Conservation (phyloP, 495 filamentous ascomycete genomes). For the Neurospora terricola region DNA sequence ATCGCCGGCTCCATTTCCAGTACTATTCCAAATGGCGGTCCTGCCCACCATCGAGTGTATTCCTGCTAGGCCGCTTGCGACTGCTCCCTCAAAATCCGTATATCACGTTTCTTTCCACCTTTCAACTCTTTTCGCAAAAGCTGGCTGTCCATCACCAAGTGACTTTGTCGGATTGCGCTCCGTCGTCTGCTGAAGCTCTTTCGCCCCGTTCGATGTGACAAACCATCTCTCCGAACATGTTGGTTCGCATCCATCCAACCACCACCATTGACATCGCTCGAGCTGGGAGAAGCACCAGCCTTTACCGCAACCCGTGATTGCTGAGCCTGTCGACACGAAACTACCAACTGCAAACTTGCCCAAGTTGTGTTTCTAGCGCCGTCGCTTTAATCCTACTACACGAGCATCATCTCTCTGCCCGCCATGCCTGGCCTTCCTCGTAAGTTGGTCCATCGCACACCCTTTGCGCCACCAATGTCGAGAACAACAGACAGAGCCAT, state of each 20-base stretch:
- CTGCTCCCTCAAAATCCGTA: neutral
- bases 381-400: neutral
- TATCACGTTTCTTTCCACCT: neutral
- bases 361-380: neutral
- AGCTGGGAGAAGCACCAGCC: slow-evolving; percentile 18
- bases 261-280: slow-evolving; percentile 24
- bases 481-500: neutral
- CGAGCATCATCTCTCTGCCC: slow-evolving; percentile 7
- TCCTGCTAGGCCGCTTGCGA: neutral
- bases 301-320: slow-evolving; percentile 13
- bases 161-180: neutral
- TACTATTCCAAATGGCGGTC: neutral
- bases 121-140: neutral
- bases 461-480: slow-evolving; percentile 1
- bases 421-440: slow-evolving; percentile 85
- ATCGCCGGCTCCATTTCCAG: neutral
- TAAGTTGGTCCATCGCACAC: slow-evolving; percentile 32
- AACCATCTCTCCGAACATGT: slow-evolving; percentile 22
- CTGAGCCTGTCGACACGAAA: neutral
- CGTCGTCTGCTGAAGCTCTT: neutral
- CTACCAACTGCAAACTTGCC: neutral
- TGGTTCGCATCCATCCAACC: slow-evolving; percentile 17
- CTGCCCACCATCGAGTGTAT: neutral
- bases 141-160: neutral
- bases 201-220: slow-evolving; percentile 16